These are phyloP conservation scores for Chenopodium quinoa DNA, from an alignment of 148 eudicot species.

Conservation along the genomic window DNA sequence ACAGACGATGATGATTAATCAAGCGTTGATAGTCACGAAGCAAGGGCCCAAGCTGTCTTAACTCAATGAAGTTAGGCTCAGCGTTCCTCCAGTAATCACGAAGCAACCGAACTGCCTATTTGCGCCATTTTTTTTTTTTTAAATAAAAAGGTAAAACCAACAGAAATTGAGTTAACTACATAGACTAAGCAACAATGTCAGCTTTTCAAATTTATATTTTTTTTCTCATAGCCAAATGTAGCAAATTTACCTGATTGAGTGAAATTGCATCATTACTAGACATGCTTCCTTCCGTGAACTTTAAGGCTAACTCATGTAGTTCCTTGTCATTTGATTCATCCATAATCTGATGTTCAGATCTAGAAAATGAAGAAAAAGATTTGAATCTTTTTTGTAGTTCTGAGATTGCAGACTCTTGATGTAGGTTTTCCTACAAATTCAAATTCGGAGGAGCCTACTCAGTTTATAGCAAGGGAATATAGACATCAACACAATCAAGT, in stretches of 20 bases:
- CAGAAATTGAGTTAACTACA: conserved; percentile 13
- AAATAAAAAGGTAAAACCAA: not conserved
- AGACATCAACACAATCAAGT: not conserved
- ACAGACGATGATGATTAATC: conserved; percentile 55
- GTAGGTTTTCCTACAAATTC: conserved; percentile 50
- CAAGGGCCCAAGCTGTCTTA: conserved; percentile 81
- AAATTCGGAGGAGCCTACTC: conserved; percentile 2
- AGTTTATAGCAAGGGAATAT: not conserved
- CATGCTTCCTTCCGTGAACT: conserved; percentile 34
- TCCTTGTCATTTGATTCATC: conserved; percentile 74
- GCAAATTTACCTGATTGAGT: conserved; percentile 37
- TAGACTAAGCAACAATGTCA: not conserved
- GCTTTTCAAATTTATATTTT: not conserved
- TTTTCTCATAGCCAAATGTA: not conserved
- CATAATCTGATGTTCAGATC: conserved; percentile 40
- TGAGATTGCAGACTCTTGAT: conserved; percentile 52
- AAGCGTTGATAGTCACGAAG: conserved; percentile 93
- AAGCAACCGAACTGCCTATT: conserved; percentile 56
- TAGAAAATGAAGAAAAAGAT: conserved; percentile 45
- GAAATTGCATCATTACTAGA: conserved; percentile 37
- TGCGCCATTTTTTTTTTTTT: not conserved
- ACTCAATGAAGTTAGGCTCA: conserved; percentile 44
- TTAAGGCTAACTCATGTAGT: conserved; percentile 58
- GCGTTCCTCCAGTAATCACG: conserved; percentile 79
- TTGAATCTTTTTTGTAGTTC: conserved; percentile 59